A percentile compares a stretch with the other conserved stretches of the same genome.
These are phyloP conservation scores for Pseudogymnoascus sp. DNA, from an alignment of 2,329 filamentous ascomycete genomes.

Conservation along the genomic window DNA sequence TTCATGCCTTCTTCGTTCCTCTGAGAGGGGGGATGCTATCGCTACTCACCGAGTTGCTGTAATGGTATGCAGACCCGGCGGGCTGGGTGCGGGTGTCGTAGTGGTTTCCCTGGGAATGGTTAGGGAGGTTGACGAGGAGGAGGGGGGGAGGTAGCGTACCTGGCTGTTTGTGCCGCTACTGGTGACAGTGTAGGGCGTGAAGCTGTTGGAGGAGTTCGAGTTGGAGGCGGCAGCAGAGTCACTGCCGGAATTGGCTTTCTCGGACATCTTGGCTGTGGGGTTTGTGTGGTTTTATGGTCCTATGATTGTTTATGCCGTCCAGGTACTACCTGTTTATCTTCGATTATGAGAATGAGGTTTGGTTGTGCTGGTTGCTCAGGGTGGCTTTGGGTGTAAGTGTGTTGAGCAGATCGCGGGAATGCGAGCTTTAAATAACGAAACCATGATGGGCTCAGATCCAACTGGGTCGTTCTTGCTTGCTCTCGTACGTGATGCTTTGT, in stretches of 20 bases:
- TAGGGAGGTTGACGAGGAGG: not conserved
- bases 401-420: not conserved
- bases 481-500: not conserved
- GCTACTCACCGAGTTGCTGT: constrained; percentile 52
- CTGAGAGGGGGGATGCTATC: constrained; percentile 7
- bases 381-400: not conserved
- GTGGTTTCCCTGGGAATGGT: constrained; percentile 50
- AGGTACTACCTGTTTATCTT: not conserved
- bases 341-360: not conserved
- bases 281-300: not conserved
- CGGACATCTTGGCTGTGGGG: constrained; percentile 15
- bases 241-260: constrained; percentile 13
- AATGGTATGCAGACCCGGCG: constrained; percentile 53
- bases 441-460: not conserved
- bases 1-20: too few species aligned
- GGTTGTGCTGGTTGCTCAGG: not conserved
- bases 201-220: constrained; percentile 9
- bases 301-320: not conserved
- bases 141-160: constrained; percentile 32
- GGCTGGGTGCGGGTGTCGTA: constrained; percentile 57
- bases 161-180: constrained; percentile 51
- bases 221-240: too few species aligned
- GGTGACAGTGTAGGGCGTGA: constrained; percentile 32
- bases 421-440: not conserved
- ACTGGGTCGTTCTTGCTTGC: not conserved